Percentiles rank a stretch among this genome's conserved stretches.
These are phyloP conservation scores for Ophiostoma tasmaniense DNA, from an alignment of 2,329 filamentous ascomycete species.

Conservation along the genomic window DNA sequence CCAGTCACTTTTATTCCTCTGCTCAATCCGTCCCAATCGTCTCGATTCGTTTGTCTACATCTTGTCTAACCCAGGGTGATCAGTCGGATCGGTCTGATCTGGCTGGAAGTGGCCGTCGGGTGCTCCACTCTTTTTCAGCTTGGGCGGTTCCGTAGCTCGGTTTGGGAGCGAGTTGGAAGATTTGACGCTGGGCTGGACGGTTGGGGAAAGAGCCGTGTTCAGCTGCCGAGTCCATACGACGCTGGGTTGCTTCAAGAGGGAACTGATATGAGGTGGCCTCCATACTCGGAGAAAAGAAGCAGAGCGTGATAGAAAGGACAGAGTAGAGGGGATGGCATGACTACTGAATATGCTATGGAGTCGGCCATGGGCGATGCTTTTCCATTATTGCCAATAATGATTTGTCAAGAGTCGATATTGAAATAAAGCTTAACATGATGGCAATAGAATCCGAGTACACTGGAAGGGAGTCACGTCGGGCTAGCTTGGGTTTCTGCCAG, in stretches of 20 bases:
- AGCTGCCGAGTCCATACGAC: not conserved
- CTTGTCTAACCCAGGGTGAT: not conserved
- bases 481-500: not conserved
- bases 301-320: not conserved
- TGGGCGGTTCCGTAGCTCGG: not conserved
- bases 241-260: not conserved
- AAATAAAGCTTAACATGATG: too few relatives aligned
- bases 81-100: not conserved
- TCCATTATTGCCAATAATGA: not conserved
- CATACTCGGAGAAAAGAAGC: not conserved
- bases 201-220: not conserved
- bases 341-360: too few relatives aligned
- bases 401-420: not conserved
- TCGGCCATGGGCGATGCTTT: too few relatives aligned
- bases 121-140: slow-evolving; percentile 1
- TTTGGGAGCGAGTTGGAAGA: not conserved
- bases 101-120: not conserved
- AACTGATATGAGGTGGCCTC: not conserved
- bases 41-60: not conserved
- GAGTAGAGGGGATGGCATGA: too few relatives aligned
- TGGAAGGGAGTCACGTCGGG: not conserved
- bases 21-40: not conserved
- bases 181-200: not conserved
- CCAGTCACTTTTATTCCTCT: too few relatives aligned
- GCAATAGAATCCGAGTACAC: too few relatives aligned